A percentile compares a stretch with the other conserved stretches of the same genome.
Evolutionary conservation across 2,329 filamentous ascomycete species (phyloP).

Genomic region (Penicillium hesseltinei): DNA sequence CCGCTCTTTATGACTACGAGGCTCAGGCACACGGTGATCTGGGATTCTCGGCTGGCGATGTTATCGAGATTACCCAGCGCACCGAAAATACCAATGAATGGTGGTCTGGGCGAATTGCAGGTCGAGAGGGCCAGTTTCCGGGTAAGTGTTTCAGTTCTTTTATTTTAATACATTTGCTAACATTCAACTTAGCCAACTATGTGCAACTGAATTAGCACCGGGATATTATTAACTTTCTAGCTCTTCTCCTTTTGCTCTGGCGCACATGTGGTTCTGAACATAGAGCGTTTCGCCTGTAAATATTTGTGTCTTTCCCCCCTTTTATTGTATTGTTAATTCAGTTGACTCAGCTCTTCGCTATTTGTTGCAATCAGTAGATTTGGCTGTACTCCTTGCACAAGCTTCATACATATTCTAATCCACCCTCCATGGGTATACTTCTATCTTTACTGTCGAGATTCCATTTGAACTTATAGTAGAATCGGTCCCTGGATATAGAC

Average conservation of each 20-base stretch:
- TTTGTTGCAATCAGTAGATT: not conserved
- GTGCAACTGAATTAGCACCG: slow-evolving; percentile 33
- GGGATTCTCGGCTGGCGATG: slow-evolving; percentile 82
- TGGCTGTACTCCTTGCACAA: not conserved
- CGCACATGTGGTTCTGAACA: slow-evolving; percentile 22
- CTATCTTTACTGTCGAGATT: not conserved
- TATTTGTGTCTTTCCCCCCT: slow-evolving; percentile 11
- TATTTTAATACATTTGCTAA: not conserved
- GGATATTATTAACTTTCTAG: not conserved
- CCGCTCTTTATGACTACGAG: slow-evolving; percentile 92
- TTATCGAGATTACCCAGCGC: slow-evolving; percentile 80
- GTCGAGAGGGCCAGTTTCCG: slow-evolving; percentile 87
- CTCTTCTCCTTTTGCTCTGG: slow-evolving; percentile 10
- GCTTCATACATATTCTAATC: not conserved
- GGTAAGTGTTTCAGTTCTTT: slow-evolving; percentile 56
- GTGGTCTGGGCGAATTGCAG: slow-evolving; percentile 83
- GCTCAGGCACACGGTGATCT: slow-evolving; percentile 93
- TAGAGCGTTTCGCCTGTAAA: slow-evolving; percentile 29
- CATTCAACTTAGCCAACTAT: slow-evolving; percentile 35
- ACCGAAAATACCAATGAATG: slow-evolving; percentile 95
- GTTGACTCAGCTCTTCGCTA: not conserved
- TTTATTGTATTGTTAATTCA: slow-evolving; percentile 1
- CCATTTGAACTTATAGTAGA: not conserved
- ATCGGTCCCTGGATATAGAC: not conserved
- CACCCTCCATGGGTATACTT: not conserved